A percentile compares a stretch with the other conserved stretches of the same genome.
phyloP scores from a whole-genome alignment of 1,139 yeast species.

The Kodamaea ohmeri region DNA sequence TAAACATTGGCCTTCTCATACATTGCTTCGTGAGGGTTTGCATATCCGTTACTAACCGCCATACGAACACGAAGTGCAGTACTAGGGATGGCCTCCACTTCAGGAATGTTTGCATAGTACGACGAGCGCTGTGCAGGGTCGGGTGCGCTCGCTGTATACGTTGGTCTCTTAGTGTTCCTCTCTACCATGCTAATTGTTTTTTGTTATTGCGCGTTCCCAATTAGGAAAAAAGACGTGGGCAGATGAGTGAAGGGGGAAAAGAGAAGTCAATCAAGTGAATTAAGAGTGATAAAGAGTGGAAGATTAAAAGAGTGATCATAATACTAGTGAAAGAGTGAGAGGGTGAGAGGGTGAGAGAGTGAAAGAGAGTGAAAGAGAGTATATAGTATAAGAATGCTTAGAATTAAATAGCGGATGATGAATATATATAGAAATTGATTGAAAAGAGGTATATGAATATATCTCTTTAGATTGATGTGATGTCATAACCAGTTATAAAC shows the following conservation, averaged over 20 bases:
- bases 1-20: constrained; percentile 14
- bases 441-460: too few species aligned
- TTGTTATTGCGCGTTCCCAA: not conserved
- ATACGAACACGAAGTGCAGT: constrained; percentile 73
- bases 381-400: too few species aligned
- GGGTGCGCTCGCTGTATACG: constrained; percentile 14
- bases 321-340: not conserved
- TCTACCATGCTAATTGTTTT: constrained; percentile 1
- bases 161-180: constrained; percentile 20
- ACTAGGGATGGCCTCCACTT: constrained; percentile 41
- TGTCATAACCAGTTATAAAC: too few species aligned
- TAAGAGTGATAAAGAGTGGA: not conserved
- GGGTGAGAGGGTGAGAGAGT: too few species aligned
- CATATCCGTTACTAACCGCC: constrained; percentile 62
- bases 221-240: not conserved
- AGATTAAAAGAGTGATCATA: not conserved
- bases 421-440: too few species aligned
- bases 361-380: too few species aligned
- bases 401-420: too few species aligned
- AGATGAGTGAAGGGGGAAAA: not conserved
- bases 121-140: constrained; percentile 9
- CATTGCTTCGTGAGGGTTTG: constrained; percentile 20
- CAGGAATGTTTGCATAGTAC: constrained; percentile 13
- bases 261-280: not conserved
- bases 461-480: too few species aligned